Evolutionary conservation across 176 grass and related monocot genomes (phyloP).

Genomic region (Rhynchospora pubera): DNA sequence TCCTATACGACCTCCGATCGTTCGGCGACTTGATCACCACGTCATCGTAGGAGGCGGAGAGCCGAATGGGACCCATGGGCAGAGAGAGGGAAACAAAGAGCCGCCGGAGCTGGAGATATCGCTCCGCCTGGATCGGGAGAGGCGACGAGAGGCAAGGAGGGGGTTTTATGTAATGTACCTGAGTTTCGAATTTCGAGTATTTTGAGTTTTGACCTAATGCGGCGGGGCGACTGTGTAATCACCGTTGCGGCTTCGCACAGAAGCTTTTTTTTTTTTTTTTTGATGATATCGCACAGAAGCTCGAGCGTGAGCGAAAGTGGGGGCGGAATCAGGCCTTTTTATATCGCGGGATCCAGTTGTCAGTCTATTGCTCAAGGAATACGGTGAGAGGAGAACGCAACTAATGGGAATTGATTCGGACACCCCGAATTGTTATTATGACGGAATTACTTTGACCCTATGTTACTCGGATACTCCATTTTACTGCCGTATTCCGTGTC

Average conservation of each 20-base stretch:
- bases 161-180: background rate
- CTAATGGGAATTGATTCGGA: too few relatives aligned
- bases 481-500: too few relatives aligned
- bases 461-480: too few relatives aligned
- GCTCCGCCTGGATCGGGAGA: background rate
- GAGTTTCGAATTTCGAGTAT: background rate
- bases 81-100: background rate
- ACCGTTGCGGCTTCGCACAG: slow-evolving; percentile 1
- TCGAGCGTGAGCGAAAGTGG: background rate
- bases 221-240: background rate
- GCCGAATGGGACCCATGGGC: background rate
- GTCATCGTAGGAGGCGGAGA: slow-evolving; percentile 26
- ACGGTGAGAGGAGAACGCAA: background rate
- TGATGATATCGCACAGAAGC: too few relatives aligned
- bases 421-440: too few relatives aligned
- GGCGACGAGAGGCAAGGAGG: background rate
- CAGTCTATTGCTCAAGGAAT: background rate
- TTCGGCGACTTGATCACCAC: slow-evolving; percentile 70
- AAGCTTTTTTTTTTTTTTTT: too few relatives aligned
- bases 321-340: background rate
- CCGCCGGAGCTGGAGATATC: background rate
- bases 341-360: background rate
- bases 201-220: background rate
- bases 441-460: too few relatives aligned
- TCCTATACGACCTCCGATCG: slow-evolving; percentile 67